Evolutionary conservation across 1,284 basidiomycete species (phyloP), one percentile per base, ranked within the genome.

Genomic region (Neonothopanus nambi): DNA sequence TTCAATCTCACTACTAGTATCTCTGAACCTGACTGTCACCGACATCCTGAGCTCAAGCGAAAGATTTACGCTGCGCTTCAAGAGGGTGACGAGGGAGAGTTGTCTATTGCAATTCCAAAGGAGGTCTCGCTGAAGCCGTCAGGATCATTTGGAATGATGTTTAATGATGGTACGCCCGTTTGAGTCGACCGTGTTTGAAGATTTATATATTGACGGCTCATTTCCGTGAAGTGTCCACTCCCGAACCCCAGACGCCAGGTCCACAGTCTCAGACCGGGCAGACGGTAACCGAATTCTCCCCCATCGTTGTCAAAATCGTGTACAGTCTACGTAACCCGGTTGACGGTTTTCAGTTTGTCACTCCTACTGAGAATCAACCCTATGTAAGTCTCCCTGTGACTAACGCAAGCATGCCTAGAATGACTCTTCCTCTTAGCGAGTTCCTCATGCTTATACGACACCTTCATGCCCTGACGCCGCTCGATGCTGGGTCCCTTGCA

Each of bases 401-500:
- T 28, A 5, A 35, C 36, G 47, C 51, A 36, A 35, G 41, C 30
- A 33, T 41, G 7, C 43, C 35, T 38, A 18, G 20, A 17, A 28
- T 60, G 49, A 60, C 64, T 65, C 40, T 65, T 56, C 60, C 50
- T 70, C 61, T 23, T 42, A 95, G 91, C 88, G 92, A 62, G 85
- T 93, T 54, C 95, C 95, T 26, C 97, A 99, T 70, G 86, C 91
- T 51, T 99, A 91, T 65, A 95, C 95, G 3, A 90, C 89, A 3
- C 88, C 95, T 0, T 91, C 92, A 0, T 91, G 90, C 3, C 87
- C 93, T 5, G 93, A 97, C 65, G 83, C 93, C 11, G 93, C 96
- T 7, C 80, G 97, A 61, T 94, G 93, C 63, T 99, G 97, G 97
- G 89, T 98, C 9, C 97, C 97, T 3, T 99, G 97, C 63, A 74